Percentiles rank a stretch among this genome's conserved stretches.
These are phyloP conservation scores for Puya raimondii DNA, from an alignment of 176 grass and related monocot species.

Conservation along the genomic window DNA sequence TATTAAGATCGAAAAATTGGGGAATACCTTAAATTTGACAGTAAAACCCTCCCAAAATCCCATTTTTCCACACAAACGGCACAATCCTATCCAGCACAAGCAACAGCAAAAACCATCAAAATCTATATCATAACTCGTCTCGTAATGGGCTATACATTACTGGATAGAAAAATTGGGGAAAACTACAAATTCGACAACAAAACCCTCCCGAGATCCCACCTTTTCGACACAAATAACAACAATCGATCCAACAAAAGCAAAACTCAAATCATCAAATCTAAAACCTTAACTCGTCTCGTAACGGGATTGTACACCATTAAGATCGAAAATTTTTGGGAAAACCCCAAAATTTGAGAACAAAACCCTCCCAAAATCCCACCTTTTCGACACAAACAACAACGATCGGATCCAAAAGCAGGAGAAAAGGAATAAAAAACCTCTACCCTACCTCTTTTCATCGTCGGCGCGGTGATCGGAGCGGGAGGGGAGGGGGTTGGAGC, in stretches of 20 bases:
- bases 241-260: neutral
- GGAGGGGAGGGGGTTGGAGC: conserved; percentile 44
- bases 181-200: neutral
- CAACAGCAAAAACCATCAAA: too few species aligned
- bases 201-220: neutral
- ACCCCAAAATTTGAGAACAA: neutral
- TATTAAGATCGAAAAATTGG: too few species aligned
- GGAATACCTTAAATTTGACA: too few species aligned
- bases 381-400: neutral
- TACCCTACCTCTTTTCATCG: neutral
- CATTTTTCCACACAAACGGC: too few species aligned
- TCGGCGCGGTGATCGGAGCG: neutral
- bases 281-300: neutral
- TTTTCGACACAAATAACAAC: neutral
- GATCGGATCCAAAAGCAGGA: neutral
- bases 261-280: neutral
- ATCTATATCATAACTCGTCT: too few species aligned
- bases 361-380: neutral
- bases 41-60: too few species aligned
- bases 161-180: too few species aligned
- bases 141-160: too few species aligned
- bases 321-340: neutral
- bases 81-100: too few species aligned
- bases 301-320: neutral
- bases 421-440: too few species aligned